These are phyloP conservation scores for Phytopythium cucurbitacearum DNA, from an alignment of 352 stramenopile species.

Conservation along the genomic window DNA sequence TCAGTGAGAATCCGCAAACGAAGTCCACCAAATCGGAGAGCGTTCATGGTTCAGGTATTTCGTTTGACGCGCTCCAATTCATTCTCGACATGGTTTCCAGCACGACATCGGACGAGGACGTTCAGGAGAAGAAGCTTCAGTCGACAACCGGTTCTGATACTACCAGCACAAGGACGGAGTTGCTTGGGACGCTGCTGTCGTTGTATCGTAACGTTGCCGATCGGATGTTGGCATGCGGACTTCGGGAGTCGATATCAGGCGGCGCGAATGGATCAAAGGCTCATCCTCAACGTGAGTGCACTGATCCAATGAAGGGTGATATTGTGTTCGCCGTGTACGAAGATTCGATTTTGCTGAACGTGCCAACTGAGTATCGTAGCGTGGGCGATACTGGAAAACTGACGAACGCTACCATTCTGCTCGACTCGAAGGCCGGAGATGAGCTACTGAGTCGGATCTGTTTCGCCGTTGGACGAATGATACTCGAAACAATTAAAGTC, in stretches of 20 bases:
- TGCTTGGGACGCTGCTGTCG: slow-evolving; percentile 28
- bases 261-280: too few relatives aligned
- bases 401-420: slow-evolving; percentile 25
- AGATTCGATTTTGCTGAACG: slow-evolving; percentile 41
- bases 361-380: slow-evolving; percentile 29
- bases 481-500: slow-evolving; percentile 1
- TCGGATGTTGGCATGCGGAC: slow-evolving; percentile 5
- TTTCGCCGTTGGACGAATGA: slow-evolving; percentile 21
- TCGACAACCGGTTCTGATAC: too few relatives aligned
- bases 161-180: too few relatives aligned
- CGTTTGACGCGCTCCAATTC: slow-evolving; percentile 35
- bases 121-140: too few relatives aligned
- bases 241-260: too few relatives aligned
- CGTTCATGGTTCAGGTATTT: slow-evolving; percentile 13
- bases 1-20: background rate
- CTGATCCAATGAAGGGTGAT: background rate
- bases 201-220: slow-evolving; percentile 33
- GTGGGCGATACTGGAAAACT: slow-evolving; percentile 18
- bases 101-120: background rate
- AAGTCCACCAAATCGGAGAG: background rate
- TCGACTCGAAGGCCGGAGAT: slow-evolving; percentile 34
- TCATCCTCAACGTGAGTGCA: too few relatives aligned
- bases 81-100: slow-evolving; percentile 31
- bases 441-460: slow-evolving; percentile 42
- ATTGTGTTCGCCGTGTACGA: slow-evolving; percentile 42